A percentile compares a stretch with the other conserved stretches of the same genome.
Conservation (phyloP, 2,329 filamentous ascomycete species). For the Ascochyta rabiei region DNA sequence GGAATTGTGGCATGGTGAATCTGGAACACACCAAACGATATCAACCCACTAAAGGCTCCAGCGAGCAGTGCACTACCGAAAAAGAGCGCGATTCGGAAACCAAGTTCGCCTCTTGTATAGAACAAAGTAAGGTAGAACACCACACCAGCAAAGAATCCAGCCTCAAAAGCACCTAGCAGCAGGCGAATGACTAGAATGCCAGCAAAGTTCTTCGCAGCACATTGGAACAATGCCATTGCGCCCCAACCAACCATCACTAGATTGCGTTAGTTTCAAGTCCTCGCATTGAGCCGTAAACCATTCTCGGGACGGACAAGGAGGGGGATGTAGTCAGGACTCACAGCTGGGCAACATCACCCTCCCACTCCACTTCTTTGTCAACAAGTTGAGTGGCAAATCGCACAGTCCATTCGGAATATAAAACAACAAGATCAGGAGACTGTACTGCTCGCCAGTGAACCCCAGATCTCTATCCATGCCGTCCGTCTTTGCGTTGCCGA, state of each 20-base stretch:
- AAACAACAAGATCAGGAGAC: constrained; percentile 56
- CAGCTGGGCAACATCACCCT: constrained; percentile 49
- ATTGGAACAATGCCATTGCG: constrained; percentile 55
- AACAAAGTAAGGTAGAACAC: constrained; percentile 63
- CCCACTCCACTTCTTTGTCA: constrained; percentile 57
- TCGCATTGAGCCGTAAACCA: neutral
- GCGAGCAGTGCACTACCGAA: constrained; percentile 52
- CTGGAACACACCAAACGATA: constrained; percentile 55
- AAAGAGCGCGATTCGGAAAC: constrained; percentile 54
- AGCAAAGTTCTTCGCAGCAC: constrained; percentile 56
- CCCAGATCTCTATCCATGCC: constrained; percentile 53
- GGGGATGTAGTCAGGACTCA: constrained; percentile 21
- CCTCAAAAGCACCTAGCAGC: constrained; percentile 57
- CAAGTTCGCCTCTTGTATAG: constrained; percentile 51
- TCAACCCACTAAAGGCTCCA: constrained; percentile 50
- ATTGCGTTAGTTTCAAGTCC: neutral
- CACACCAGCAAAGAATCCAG: constrained; percentile 61
- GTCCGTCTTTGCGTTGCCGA: constrained; percentile 60
- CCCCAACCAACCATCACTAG: constrained; percentile 57
- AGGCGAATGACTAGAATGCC: constrained; percentile 58
- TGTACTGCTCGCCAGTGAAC: constrained; percentile 53
- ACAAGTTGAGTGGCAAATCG: constrained; percentile 57
- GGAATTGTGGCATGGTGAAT: constrained; percentile 53
- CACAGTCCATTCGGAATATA: constrained; percentile 59
- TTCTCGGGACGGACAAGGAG: neutral